Conservation (phyloP, 2,329 filamentous ascomycete species). For the Xylaria arbuscula region DNA sequence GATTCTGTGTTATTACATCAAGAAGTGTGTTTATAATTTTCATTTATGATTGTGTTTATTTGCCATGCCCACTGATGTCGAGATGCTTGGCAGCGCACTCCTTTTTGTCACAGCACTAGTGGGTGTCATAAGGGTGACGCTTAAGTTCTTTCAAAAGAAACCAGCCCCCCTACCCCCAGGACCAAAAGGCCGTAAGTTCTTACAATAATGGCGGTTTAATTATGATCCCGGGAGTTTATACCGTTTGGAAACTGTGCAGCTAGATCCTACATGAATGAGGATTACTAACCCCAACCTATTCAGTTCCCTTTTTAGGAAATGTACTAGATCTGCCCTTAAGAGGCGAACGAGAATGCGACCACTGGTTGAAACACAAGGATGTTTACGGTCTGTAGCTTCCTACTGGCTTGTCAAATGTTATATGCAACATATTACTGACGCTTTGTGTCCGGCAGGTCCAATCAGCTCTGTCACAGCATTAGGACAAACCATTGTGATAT, state of each 20-base stretch:
- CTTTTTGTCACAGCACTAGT: slow-evolving; percentile 10
- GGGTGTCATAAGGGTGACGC: background rate
- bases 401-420: too few relatives aligned
- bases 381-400: slow-evolving; percentile 42
- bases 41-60: background rate
- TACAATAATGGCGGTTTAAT: background rate
- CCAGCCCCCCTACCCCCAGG: slow-evolving; percentile 57
- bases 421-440: background rate
- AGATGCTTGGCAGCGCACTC: background rate
- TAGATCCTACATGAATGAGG: too few relatives aligned
- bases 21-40: background rate
- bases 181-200: slow-evolving; percentile 52
- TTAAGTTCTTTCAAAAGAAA: background rate
- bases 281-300: slow-evolving; percentile 29
- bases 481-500: slow-evolving; percentile 54
- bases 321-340: slow-evolving; percentile 58
- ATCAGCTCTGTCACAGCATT: slow-evolving; percentile 56
- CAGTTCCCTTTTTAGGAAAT: slow-evolving; percentile 60
- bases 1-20: background rate
- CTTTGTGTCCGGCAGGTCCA: slow-evolving; percentile 40
- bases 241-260: background rate
- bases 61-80: background rate
- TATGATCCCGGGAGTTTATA: background rate
- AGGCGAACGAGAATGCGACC: slow-evolving; percentile 52
- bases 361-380: slow-evolving; percentile 57